phyloP scores from a whole-genome alignment of 306 rosid genomes.

The Cucurbita argyrosperma region DNA sequence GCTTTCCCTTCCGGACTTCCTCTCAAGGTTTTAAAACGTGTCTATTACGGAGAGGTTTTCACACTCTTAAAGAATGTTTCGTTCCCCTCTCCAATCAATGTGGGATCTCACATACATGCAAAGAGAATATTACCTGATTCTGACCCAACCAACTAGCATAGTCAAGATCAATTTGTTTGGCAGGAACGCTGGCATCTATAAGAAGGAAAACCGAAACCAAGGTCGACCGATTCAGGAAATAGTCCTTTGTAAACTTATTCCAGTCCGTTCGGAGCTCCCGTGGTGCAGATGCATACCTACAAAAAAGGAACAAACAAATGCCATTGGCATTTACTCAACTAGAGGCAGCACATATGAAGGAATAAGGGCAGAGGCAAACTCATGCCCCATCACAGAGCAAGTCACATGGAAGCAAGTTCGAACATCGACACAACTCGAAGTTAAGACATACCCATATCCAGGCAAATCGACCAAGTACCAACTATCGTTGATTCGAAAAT shows the following conservation, averaged over 20 bases:
- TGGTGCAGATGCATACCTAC: constrained; percentile 93
- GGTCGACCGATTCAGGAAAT: constrained; percentile 65
- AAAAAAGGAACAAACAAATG: background rate
- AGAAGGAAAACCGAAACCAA: constrained; percentile 93
- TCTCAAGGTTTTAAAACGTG: too few species aligned
- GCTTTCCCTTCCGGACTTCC: too few species aligned
- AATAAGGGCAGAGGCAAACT: background rate
- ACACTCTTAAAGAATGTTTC: too few species aligned
- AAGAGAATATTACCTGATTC: constrained; percentile 53
- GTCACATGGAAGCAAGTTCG: background rate
- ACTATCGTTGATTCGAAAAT: constrained; percentile 78
- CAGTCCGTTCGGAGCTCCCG: constrained; percentile 77
- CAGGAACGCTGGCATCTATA: constrained; percentile 97
- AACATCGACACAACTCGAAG: background rate
- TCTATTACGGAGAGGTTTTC: too few species aligned
- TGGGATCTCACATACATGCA: background rate
- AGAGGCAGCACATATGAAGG: background rate
- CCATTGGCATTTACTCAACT: background rate
- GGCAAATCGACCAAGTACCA: constrained; percentile 98
- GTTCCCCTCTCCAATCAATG: too few species aligned
- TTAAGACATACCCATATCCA: constrained; percentile 73
- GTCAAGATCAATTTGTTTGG: constrained; percentile 71
- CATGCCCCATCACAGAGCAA: background rate
- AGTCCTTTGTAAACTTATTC: constrained; percentile 81
- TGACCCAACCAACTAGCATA: constrained; percentile 95